phyloP scores from a whole-genome alignment of 257 asterid genomes.

The Mentha longifolia region DNA sequence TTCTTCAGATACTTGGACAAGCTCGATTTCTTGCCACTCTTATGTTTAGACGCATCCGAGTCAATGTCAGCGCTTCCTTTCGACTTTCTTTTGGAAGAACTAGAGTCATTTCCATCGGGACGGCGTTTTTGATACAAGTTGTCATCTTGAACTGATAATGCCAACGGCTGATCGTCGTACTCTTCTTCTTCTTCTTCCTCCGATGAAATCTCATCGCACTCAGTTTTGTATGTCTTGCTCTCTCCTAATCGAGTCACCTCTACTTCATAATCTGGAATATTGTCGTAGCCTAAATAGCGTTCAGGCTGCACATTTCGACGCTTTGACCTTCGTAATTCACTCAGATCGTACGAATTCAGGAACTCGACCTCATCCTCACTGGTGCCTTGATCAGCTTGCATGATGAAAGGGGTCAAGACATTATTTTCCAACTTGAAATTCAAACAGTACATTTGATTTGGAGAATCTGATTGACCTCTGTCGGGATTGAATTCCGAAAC shows the following conservation, averaged over 20 bases:
- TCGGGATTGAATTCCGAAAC: conserved; percentile 48
- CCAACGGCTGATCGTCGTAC: conserved; percentile 48
- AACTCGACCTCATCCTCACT: conserved; percentile 45
- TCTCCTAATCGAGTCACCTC: conserved; percentile 75
- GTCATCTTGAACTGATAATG: conserved; percentile 80
- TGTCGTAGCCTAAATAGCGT: conserved; percentile 74
- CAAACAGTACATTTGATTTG: conserved; percentile 40
- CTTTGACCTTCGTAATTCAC: conserved; percentile 77
- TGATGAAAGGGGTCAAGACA: conserved; percentile 45
- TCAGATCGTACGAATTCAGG: conserved; percentile 42
- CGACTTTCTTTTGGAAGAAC: conserved; percentile 29
- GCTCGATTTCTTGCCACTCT: conserved; percentile 33
- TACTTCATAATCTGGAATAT: conserved; percentile 62
- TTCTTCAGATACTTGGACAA: conserved; percentile 20
- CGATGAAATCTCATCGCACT: conserved; percentile 43
- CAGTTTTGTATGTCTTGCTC: conserved; percentile 51
- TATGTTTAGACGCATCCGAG: conserved; percentile 23
- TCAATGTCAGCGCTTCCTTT: conserved; percentile 26
- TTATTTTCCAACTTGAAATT: conserved; percentile 72
- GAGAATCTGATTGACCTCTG: conserved; percentile 26
- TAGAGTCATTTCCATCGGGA: conserved; percentile 32
- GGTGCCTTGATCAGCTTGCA: conserved; percentile 40
- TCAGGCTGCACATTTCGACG: conserved; percentile 75
- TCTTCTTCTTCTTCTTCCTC: conserved; percentile 51
- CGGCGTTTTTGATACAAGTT: conserved; percentile 45